Evolutionary conservation across 768 basidiomycete species (phyloP), one percentile per base, ranked within the genome.

Genomic region (Panaeolus cyanescens): DNA sequence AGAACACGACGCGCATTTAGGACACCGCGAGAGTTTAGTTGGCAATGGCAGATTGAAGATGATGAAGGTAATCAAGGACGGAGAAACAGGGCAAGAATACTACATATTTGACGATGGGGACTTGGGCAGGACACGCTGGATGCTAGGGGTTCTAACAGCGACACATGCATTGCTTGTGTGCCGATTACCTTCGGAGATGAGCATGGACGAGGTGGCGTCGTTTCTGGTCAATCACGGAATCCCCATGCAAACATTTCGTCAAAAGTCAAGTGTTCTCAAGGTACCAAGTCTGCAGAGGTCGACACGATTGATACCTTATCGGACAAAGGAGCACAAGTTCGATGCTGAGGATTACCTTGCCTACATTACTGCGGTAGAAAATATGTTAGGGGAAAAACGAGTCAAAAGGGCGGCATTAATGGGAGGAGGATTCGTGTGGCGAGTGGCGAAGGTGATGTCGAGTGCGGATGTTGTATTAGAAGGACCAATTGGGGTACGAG

Each of bases 381-480:
- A 31, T 3, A 56, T 64, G 10, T 34, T 64, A 15, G 22, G 25
- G 2, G 59, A 63, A 8, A 59, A 56, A 19, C 59, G 59, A 20
- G n/a, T 40, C 2, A 55, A 32, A 33, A 42, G 59, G 12, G 61
- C 62, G 33, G 67, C 67, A 4, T 33, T 67, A 17, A 57, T 65
- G 58, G 39, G 34, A 13, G 67, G 67, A 15, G 60, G 64, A 12
- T 45, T 58, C 15, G 17, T 58, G 13, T 67, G 67, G 64, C 30
- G 64, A 22, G 19, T 68, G 22, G 50, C 58, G 3, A 20, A 55
- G 19, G 22, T 40, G 5, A 30, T 53, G 4, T 22, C 65, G 45
- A 57, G 42, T 8, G 57, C 57, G 60, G 58, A 61, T 7, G 40
- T 32, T 33, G 64, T 65, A 0, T 60, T 63, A 4, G 40, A 56